phyloP scores from a whole-genome alignment of 495 filamentous ascomycete species.

The Hapsidospora chrysogenum region DNA sequence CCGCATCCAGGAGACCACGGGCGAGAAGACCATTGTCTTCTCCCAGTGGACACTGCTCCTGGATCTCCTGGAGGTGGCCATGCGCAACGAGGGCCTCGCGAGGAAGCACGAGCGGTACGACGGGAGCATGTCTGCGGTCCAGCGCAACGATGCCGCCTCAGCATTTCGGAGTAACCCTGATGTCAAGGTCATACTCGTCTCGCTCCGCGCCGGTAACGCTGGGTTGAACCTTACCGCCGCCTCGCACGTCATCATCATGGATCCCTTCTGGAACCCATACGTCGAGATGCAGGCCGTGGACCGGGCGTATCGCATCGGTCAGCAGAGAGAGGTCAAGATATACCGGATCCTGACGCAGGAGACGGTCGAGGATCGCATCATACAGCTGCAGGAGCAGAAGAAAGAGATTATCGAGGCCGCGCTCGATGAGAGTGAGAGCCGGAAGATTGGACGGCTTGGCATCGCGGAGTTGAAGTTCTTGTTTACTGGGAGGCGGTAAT shows the following conservation, averaged over 20 bases:
- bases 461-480: conserved; percentile 50
- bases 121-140: conserved; percentile 55
- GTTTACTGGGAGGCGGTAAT: conserved; percentile 36
- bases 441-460: conserved; percentile 44
- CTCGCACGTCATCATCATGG: conserved; percentile 75
- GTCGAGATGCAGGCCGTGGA: conserved; percentile 92
- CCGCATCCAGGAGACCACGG: conserved; percentile 12
- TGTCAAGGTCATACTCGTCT: conserved; percentile 69
- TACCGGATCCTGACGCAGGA: conserved; percentile 61
- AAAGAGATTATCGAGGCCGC: conserved; percentile 60
- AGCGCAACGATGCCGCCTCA: conserved; percentile 54
- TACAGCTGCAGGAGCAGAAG: conserved; percentile 75
- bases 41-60: conserved; percentile 83
- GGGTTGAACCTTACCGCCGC: conserved; percentile 83
- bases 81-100: conserved; percentile 41
- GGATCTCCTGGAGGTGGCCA: conserved; percentile 82
- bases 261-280: conserved; percentile 95
- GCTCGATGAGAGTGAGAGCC: conserved; percentile 61
- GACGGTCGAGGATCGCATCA: conserved; percentile 84
- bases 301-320: conserved; percentile 82
- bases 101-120: conserved; percentile 61
- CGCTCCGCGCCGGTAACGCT: conserved; percentile 79
- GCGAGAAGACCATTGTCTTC: conserved; percentile 84
- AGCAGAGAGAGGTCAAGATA: conserved; percentile 55
- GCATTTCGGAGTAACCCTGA: conserved; percentile 51